Conservation (phyloP, 2,329 filamentous ascomycete species). For the Trichophyton verrucosum region DNA sequence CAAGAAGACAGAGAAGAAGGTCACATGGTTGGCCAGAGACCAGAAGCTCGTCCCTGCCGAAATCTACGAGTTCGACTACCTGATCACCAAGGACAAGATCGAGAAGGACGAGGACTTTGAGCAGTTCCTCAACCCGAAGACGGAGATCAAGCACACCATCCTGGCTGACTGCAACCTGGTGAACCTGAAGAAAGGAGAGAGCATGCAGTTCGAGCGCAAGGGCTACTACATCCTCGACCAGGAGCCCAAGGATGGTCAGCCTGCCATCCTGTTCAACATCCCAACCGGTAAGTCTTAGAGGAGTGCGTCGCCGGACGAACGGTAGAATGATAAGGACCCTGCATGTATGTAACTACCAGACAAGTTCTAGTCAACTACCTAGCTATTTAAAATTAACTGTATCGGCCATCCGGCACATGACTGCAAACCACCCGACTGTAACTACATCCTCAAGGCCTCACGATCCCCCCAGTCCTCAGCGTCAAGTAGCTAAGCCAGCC, state of each 20-base stretch:
- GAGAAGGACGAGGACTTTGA: slow-evolving; percentile 78
- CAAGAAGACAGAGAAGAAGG: slow-evolving; percentile 91
- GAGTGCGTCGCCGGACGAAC: not conserved
- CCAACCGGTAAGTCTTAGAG: slow-evolving; percentile 47
- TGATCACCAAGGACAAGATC: slow-evolving; percentile 89
- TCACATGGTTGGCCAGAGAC: slow-evolving; percentile 77
- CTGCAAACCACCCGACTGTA: not conserved
- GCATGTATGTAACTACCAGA: no score
- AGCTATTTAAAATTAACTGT: not conserved
- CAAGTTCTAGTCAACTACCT: not conserved
- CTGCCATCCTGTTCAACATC: slow-evolving; percentile 56
- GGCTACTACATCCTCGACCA: slow-evolving; percentile 81
- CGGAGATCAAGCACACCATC: slow-evolving; percentile 61
- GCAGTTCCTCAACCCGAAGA: slow-evolving; percentile 66
- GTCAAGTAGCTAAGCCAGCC: not conserved
- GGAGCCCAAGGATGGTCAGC: slow-evolving; percentile 45
- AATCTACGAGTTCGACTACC: slow-evolving; percentile 87
- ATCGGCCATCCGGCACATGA: not conserved
- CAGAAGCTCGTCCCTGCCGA: slow-evolving; percentile 71
- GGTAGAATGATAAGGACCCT: not conserved
- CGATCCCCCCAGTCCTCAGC: not conserved
- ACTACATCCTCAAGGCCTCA: not conserved
- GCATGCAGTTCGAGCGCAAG: slow-evolving; percentile 89
- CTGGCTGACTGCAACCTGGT: slow-evolving; percentile 70
- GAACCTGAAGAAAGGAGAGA: slow-evolving; percentile 69